Evolutionary conservation across 202 grass and related monocot species (phyloP), one percentile per base, ranked within the genome.

Genomic region (Panicum virgatum): DNA sequence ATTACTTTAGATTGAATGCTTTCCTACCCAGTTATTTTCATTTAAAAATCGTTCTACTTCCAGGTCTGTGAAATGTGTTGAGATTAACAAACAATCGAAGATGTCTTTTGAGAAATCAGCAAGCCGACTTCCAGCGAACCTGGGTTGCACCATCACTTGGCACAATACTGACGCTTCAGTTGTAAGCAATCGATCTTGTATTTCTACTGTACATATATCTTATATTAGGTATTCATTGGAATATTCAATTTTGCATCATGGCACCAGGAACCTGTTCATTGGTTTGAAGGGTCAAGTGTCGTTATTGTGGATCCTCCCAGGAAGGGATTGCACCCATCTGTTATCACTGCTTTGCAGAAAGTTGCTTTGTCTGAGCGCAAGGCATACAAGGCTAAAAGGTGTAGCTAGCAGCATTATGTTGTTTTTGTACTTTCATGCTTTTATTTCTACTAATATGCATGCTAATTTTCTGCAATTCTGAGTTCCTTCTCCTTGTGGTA

Each of bases 21-120:
- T 76, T 30, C 44, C 8, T 81, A 72, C 77, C 69, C 11, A 77
- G 59, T 34, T 64, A 77, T 89, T 77, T 71, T 82, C 38, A 56
- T 76, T 27, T 2, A 70, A 57, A 58, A 66, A 5, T 85, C 69
- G 34, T 73, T 81, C 14, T 88, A 38, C 36, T 88, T 86, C 15
- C 89, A 98, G 95, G 79, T 98, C 95, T 70, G 88, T 94, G 76
- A 98, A 90, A 93, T 98, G 95, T 88, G 90, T 98, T 85, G 95
- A 98, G 66, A 94, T 98, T 66, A 98, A 98, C 83, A 94, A 98
- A 80, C 88, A 94, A 73, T 94, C 90, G 4, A 93, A 98, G 80
- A 45, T 87, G 65, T 98, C 90, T 80, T 98, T 98, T 62, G 92
- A 98, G 82, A 98, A 89, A 70, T 94, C 92, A 66, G 79, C 91